These are phyloP conservation scores for Sporobolomyces phaffii DNA, from an alignment of 768 basidiomycete genomes.

Conservation along the genomic window DNA sequence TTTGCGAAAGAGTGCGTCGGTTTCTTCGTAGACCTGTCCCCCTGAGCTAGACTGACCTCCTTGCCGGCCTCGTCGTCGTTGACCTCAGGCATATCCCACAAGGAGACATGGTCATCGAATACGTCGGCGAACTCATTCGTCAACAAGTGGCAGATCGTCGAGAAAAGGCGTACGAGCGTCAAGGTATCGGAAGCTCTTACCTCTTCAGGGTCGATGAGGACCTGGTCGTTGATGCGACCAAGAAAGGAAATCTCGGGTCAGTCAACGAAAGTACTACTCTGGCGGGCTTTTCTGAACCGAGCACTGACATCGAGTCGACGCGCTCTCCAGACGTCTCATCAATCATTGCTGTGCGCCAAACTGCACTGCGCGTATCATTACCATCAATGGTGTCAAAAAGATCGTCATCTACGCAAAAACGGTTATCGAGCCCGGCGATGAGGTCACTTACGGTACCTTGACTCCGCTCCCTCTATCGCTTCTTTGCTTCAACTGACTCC, in stretches of 20 bases:
- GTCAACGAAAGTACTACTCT: conserved; percentile 46
- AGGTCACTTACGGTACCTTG: conserved; percentile 88
- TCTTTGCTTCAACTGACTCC: conserved; percentile 2
- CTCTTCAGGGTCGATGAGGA: conserved; percentile 97
- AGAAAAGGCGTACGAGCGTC: conserved; percentile 92
- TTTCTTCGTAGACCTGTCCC: not conserved
- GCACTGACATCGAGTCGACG: conserved; percentile 7
- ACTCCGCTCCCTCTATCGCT: not conserved
- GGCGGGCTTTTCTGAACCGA: conserved; percentile 4
- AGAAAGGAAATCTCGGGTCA: conserved; percentile 96
- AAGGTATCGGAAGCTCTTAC: conserved; percentile 96
- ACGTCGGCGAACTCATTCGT: conserved; percentile 93
- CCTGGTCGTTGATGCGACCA: conserved; percentile 94
- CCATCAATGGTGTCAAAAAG: conserved; percentile 53
- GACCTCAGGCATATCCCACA: conserved; percentile 58
- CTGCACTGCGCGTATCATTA: conserved; percentile 54
- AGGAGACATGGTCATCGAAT: conserved; percentile 99
- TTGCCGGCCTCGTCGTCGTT: no score
- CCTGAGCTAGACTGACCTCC: no score
- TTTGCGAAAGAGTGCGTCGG: conserved; percentile 78
- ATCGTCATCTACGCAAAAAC: conserved; percentile 99
- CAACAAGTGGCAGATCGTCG: conserved; percentile 77
- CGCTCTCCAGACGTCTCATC: conserved; percentile 69
- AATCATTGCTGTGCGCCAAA: conserved; percentile 95
- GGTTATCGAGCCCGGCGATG: conserved; percentile 90